Conservation (phyloP, 1,284 basidiomycete species). For the Moniliella sp. region DNA sequence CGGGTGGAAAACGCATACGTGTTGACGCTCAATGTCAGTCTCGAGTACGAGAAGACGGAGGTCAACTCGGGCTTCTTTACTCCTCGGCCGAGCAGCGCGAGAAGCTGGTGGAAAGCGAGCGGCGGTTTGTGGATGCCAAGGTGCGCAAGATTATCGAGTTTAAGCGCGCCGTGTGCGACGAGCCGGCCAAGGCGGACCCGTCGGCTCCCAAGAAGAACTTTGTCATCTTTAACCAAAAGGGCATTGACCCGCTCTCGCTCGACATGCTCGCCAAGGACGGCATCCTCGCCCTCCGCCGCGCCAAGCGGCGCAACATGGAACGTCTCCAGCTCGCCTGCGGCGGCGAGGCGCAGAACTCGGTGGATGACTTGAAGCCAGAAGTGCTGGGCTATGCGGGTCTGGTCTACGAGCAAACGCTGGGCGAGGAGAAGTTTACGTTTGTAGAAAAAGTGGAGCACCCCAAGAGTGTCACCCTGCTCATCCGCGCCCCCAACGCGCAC, state of each 20-base stretch:
- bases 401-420: constrained; percentile 94
- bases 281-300: constrained; percentile 76
- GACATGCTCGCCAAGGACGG: constrained; percentile 93
- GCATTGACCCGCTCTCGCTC: constrained; percentile 88
- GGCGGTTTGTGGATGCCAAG: constrained; percentile 78
- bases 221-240: constrained; percentile 95
- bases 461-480: constrained; percentile 79
- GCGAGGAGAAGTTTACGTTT: constrained; percentile 97
- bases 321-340: constrained; percentile 54
- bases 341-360: constrained; percentile 86
- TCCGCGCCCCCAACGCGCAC: constrained; percentile 72
- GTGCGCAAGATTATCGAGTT: constrained; percentile 90
- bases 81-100: constrained; percentile 93
- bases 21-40: constrained; percentile 81
- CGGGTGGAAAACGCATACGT: constrained; percentile 89
- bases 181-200: constrained; percentile 11
- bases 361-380: constrained; percentile 77
- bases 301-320: constrained; percentile 54
- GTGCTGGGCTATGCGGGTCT: constrained; percentile 88
- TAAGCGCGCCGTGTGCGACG: constrained; percentile 75
- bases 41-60: constrained; percentile 99
- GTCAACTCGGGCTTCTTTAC: constrained; percentile 99
- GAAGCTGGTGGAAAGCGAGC: constrained; percentile 92
- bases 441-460: constrained; percentile 87
- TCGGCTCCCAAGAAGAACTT: constrained; percentile 52